Base-by-base conservation (phyloP, 2,329 filamentous ascomycete species). In the Ophioceras dolichostomum region DNA sequence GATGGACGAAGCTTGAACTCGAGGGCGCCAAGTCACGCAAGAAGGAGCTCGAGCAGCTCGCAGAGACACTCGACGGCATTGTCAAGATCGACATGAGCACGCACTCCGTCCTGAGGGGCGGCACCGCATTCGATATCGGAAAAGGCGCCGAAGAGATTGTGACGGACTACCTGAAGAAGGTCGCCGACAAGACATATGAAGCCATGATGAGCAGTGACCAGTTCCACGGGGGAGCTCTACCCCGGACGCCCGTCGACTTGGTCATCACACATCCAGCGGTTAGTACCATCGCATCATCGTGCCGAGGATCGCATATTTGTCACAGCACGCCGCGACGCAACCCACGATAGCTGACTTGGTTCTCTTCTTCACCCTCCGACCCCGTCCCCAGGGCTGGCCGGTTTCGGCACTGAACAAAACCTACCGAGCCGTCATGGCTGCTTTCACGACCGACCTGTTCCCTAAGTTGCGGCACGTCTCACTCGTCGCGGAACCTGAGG, bases 1-100 rank as follows among this genome's bases (percentile, higher is more conserved):
- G 37, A 19, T 39, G 41, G 29, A 47, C 45, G 2, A 47, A 47
- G 39, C 41, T 47, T n/a, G 43, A 47, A 35, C 43, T 47, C 12
- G 2, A 36, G 21, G 36, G 43, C 17, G 34, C 12, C 29, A 16
- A 21, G 4, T 26, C 29, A 32, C 38, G 39, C 8, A 17, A 26
- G 9, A 22, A 20, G 3, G 43, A 45, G 34, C 40, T 46, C 16
- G 34, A 34, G 12, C 39, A 36, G 1, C 38, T 45, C 16, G 30
- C 16, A 6, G 38, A 45, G 14, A 41, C 37, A 3, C 36, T 45
- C 31, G 27, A 37, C 26, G 39, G 41, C 16, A 20, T 45, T 12
- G 32, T 33, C 4, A 28, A 34, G 1, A 27, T 40, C 6, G 16
- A 33, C 10, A 35, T 43, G 20, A 36, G 39, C 34, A 34, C 41